These are phyloP conservation scores for Pyrenochaeta sp. DNA, from an alignment of 2,329 filamentous ascomycete species.

Conservation along the genomic window DNA sequence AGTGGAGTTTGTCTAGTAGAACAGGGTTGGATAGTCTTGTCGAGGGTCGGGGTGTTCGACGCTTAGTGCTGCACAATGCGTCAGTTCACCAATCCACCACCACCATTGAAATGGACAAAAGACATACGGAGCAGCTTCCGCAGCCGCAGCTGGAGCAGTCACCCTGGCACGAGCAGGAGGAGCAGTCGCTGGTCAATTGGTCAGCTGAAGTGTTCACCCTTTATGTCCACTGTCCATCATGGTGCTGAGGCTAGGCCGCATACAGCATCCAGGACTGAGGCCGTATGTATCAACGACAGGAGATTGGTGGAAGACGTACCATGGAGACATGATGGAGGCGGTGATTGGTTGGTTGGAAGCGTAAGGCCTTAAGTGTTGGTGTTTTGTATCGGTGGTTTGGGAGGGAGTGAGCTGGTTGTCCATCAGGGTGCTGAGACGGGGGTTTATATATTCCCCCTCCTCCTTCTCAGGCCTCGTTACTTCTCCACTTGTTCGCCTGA, in stretches of 20 bases:
- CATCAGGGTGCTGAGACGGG: conserved; percentile 24
- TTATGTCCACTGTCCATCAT: conserved; percentile 11
- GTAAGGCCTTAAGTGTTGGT: not conserved
- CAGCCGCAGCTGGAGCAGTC: conserved; percentile 40
- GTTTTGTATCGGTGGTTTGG: not conserved
- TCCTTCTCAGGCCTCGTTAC: not conserved
- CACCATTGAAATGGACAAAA: not conserved
- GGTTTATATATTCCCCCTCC: conserved; percentile 13
- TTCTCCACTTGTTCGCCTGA: not conserved
- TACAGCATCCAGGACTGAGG: not conserved
- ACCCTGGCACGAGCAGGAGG: conserved; percentile 27
- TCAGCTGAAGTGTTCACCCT: not conserved
- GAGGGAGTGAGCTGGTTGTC: conserved; percentile 2
- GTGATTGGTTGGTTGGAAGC: conserved; percentile 6
- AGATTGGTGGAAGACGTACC: conserved; percentile 15
- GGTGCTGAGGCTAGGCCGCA: conserved; percentile 17
- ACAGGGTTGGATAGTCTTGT: not conserved
- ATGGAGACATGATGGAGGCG: conserved; percentile 27
- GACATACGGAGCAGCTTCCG: conserved; percentile 28
- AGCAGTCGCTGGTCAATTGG: conserved; percentile 6
- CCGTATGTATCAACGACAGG: not conserved
- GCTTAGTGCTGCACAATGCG: conserved; percentile 10
- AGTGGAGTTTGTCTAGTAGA: not conserved
- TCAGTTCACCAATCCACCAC: not conserved
- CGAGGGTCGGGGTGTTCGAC: not conserved